Evolutionary conservation across 306 rosid genomes (phyloP).

Genomic region (Aeschynomene evenia): DNA sequence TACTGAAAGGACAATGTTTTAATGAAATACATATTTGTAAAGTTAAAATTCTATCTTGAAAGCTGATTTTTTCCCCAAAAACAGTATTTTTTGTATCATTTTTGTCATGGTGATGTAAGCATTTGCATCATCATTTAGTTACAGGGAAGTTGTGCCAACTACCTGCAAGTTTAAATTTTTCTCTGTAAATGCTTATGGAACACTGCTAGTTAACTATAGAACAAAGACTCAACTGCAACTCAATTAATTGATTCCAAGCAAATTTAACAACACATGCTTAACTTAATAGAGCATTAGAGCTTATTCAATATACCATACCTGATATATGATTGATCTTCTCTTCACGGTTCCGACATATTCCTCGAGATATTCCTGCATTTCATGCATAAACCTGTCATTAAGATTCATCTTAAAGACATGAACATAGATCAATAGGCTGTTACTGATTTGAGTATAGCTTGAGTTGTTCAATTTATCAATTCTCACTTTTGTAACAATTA

Average conservation of each 20-base stretch:
- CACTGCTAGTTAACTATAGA: constrained; percentile 3
- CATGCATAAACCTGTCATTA: not conserved
- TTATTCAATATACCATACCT: constrained; percentile 46
- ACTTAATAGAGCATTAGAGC: constrained; percentile 2
- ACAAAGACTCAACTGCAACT: constrained; percentile 1
- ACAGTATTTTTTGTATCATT: no score
- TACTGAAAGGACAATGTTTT: not conserved
- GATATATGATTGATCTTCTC: constrained; percentile 70
- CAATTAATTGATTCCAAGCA: constrained; percentile 6
- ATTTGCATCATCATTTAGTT: constrained; percentile 18
- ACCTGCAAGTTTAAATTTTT: not conserved
- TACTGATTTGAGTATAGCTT: not conserved
- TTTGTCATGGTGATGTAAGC: not conserved
- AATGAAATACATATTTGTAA: not conserved
- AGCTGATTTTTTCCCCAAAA: not conserved
- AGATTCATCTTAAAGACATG: constrained; percentile 9
- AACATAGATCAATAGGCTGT: constrained; percentile 10
- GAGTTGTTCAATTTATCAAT: constrained; percentile 4
- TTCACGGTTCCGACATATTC: constrained; percentile 68
- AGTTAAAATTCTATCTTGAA: not conserved
- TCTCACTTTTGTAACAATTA: not conserved
- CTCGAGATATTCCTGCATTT: constrained; percentile 92
- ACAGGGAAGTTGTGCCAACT: constrained; percentile 2
- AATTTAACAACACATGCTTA: not conserved
- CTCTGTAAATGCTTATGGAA: not conserved